These are phyloP conservation scores for Fomitiporia mediterranea DNA, from an alignment of 1,284 basidiomycete species.

Conservation along the genomic window DNA sequence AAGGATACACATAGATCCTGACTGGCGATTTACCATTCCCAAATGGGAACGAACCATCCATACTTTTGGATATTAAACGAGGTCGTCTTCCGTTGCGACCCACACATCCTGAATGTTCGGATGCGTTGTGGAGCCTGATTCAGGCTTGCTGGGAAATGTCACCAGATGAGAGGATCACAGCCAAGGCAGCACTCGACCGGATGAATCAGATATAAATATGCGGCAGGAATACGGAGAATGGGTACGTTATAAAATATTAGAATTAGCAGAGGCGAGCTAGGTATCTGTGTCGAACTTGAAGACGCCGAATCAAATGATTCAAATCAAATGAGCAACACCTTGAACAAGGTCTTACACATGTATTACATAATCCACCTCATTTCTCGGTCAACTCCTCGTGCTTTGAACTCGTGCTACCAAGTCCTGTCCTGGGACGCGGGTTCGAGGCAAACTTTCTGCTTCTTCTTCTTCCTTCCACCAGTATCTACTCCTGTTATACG, in stretches of 20 bases:
- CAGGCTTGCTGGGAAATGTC: neutral
- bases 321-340: no score
- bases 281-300: no score
- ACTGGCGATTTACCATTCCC: conserved; percentile 10
- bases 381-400: neutral
- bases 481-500: neutral
- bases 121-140: conserved; percentile 5
- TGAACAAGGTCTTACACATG: no score
- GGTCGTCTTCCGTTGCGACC: conserved; percentile 3
- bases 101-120: neutral
- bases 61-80: neutral
- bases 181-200: neutral
- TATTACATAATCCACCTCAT: neutral
- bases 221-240: no score
- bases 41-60: neutral
- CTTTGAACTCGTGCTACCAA: conserved; percentile 8
- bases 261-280: no score
- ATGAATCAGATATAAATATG: neutral
- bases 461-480: conserved; percentile 1
- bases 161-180: neutral
- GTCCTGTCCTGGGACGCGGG: neutral
- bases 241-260: no score
- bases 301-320: no score
- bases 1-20: conserved; percentile 1
- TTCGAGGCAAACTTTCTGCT: neutral